phyloP scores from a whole-genome alignment of 192 early-diverging fungal genomes.

The Endogone sp. region DNA sequence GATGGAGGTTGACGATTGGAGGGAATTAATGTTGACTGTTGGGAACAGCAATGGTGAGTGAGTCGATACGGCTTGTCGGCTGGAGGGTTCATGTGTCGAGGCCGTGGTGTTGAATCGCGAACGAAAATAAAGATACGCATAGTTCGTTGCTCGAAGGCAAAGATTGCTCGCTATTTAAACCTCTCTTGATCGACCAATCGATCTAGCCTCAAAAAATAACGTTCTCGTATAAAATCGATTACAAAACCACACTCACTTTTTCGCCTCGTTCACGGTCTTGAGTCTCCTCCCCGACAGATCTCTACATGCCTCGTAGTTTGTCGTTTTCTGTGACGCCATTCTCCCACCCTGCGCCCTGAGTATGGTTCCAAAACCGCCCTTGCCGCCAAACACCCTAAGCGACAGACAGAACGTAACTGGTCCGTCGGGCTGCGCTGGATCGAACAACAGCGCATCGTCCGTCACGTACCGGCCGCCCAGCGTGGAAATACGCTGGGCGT shows the following conservation, averaged over 20 bases:
- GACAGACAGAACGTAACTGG: slow-evolving; percentile 39
- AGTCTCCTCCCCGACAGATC: slow-evolving; percentile 89
- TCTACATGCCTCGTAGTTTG: slow-evolving; percentile 90
- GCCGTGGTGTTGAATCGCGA: too few species aligned
- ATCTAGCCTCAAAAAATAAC: neutral
- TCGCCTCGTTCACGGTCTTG: slow-evolving; percentile 86
- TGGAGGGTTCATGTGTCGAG: too few species aligned
- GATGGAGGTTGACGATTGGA: too few species aligned
- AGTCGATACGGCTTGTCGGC: too few species aligned
- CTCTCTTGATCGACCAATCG: too few species aligned
- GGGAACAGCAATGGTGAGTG: too few species aligned
- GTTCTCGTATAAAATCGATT: too few species aligned
- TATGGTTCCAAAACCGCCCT: slow-evolving; percentile 96
- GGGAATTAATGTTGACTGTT: too few species aligned
- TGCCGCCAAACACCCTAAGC: slow-evolving; percentile 71
- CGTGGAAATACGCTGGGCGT: slow-evolving; percentile 37
- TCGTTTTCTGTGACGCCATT: slow-evolving; percentile 85
- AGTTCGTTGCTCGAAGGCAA: too few species aligned
- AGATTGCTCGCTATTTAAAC: too few species aligned
- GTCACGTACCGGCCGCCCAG: slow-evolving; percentile 35
- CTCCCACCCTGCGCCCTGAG: slow-evolving; percentile 89
- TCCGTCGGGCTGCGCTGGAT: neutral
- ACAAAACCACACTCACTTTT: slow-evolving; percentile 64
- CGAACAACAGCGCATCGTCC: slow-evolving; percentile 32
- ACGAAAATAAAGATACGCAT: too few species aligned